Base-by-base conservation (phyloP, 345 rosid species). In the Noccaea caerulescens region DNA sequence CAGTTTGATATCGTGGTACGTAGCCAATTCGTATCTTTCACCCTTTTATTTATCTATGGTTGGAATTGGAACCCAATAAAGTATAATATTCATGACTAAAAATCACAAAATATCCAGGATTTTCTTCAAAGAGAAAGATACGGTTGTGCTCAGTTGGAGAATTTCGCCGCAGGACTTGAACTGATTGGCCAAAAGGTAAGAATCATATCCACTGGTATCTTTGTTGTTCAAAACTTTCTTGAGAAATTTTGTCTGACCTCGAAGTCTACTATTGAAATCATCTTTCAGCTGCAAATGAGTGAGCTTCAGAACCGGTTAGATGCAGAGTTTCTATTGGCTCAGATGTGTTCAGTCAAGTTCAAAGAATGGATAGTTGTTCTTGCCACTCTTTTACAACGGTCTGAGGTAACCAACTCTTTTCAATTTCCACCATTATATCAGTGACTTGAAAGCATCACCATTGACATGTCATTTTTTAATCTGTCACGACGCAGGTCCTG, bases 351-450 rank as follows among this genome's bases (percentile, higher is more conserved):
- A 5, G 96, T 91, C 45, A 94, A 94, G 84, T 94, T 91, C 81
- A 94, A 91, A 80, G 98, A 94, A 74, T 94, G 99, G 99, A 91
- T 94, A 68, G 97, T 94, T 78, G 96, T 91, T 69, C 87, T 94
- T 33, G 98, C 99, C 50, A 94, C 99, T 14, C 97, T 91, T 10
- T 80, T 91, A 72, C 85, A 93, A 82, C 83, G 96, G 14, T 80
- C 93, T 1, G 98, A 94, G 96, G 99, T 93, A 83, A 84, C 39
- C 25, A 42, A 1, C 16, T 37, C 62, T 36, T 63, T 8, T 3
- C 30, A 20, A 2, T 8, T 10, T 36, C 62, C 61, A 47, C 60
- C 47, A 14, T 56, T 7, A 1, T 44, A 46, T 41, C 38, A 51
- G 4, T 14, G 11, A n/a, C 62, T 32, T n/a, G 0, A 4, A 61